Evolutionary conservation across 768 basidiomycete genomes (phyloP).

Genomic region (Calocybe indica): DNA sequence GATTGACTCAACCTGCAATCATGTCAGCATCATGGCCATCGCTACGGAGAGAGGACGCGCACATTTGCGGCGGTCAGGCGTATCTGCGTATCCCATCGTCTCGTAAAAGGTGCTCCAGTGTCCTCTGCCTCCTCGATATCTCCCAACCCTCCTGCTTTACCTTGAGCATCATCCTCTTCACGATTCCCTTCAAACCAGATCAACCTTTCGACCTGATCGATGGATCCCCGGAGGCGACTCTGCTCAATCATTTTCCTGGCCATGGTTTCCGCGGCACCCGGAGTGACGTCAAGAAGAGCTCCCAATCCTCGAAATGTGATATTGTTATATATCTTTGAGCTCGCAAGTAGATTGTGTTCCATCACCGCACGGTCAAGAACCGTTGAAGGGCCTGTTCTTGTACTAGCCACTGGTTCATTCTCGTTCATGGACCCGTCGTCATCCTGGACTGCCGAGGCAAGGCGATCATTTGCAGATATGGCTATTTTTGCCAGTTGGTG

Average conservation of each 20-base stretch:
- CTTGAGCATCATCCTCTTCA: constrained; percentile 90
- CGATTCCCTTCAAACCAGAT: constrained; percentile 87
- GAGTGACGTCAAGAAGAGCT: constrained; percentile 80
- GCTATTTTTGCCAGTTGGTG: constrained; percentile 94
- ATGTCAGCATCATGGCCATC: not conserved
- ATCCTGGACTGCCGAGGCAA: constrained; percentile 55
- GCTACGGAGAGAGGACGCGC: constrained; percentile 16
- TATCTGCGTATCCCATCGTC: constrained; percentile 95
- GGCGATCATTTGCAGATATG: constrained; percentile 75
- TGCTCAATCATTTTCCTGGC: constrained; percentile 99
- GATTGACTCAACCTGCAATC: constrained; percentile 69
- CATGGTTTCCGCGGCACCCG: constrained; percentile 94
- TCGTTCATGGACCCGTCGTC: constrained; percentile 44
- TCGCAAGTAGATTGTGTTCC: constrained; percentile 97
- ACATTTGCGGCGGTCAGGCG: constrained; percentile 85
- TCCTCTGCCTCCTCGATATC: constrained; percentile 86
- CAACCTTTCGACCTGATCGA: constrained; percentile 92
- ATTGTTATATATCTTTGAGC: constrained; percentile 96
- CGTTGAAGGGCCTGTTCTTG: constrained; percentile 87
- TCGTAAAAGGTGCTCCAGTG: constrained; percentile 84
- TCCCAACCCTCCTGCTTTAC: constrained; percentile 90
- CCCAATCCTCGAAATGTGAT: constrained; percentile 96
- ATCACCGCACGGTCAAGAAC: constrained; percentile 96
- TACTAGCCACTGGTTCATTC: constrained; percentile 55
- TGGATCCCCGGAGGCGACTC: constrained; percentile 84